phyloP scores from a whole-genome alignment of 163 green algal genomes.

The Coccomyxa subellipsoidea region DNA sequence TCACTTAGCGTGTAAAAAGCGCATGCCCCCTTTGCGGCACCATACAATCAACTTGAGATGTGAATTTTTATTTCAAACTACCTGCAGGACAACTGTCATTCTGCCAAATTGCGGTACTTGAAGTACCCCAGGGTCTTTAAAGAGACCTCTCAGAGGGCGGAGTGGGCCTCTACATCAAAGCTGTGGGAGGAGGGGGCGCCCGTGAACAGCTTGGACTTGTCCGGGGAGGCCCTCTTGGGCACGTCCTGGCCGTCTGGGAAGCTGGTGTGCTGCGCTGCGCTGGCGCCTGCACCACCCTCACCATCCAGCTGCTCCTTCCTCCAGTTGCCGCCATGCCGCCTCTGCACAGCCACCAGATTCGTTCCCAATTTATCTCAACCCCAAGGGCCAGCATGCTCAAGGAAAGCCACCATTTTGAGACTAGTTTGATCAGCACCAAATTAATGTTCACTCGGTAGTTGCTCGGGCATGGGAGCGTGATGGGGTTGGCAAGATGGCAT shows the following conservation, averaged over 20 bases:
- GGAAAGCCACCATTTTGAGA: neutral
- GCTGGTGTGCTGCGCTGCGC: neutral
- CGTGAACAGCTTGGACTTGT: constrained; percentile 9
- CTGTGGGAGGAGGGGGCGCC: constrained; percentile 1
- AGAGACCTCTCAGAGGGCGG: neutral
- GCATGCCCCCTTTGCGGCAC: too few relatives aligned
- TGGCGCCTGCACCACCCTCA: neutral
- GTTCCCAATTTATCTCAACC: too few relatives aligned
- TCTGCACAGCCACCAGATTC: neutral
- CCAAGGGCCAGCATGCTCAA: too few relatives aligned
- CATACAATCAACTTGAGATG: too few relatives aligned
- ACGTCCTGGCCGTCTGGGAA: neutral
- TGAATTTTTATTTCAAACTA: too few relatives aligned
- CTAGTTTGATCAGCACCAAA: neutral
- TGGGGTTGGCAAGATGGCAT: too few relatives aligned
- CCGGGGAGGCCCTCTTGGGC: neutral
- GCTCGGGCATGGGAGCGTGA: too few relatives aligned
- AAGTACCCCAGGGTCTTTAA: neutral
- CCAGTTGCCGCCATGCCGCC: neutral
- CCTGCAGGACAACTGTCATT: neutral
- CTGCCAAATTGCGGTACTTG: neutral
- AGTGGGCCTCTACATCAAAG: neutral
- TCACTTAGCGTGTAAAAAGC: too few relatives aligned
- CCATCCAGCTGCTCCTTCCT: neutral
- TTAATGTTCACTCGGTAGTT: too few relatives aligned